Conservation (phyloP, 2,329 filamentous ascomycete genomes). For the Hypoxylon sp. region DNA sequence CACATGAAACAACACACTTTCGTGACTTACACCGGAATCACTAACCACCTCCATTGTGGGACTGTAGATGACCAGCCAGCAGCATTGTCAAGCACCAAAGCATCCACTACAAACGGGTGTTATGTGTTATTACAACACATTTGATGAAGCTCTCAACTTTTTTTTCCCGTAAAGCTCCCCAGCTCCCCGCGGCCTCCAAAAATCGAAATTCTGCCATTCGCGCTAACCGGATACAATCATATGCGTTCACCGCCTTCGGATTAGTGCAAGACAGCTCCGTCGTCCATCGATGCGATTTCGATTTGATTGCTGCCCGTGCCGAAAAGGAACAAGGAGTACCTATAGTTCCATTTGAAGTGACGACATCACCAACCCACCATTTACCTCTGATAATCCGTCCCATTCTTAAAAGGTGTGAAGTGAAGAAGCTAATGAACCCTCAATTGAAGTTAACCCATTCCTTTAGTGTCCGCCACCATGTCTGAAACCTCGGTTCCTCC, state of each 20-base stretch:
- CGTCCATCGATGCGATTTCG: conserved; percentile 26
- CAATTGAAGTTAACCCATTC: conserved; percentile 40
- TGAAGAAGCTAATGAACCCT: conserved; percentile 5
- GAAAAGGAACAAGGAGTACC: conserved; percentile 17
- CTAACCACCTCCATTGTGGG: conserved; percentile 46
- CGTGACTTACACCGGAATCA: conserved; percentile 25
- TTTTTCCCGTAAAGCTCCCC: too few relatives aligned
- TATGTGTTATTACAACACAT: too few relatives aligned
- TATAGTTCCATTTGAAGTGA: conserved; percentile 17
- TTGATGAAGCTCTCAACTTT: conserved; percentile 32
- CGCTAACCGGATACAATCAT: conserved; percentile 34
- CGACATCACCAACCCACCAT: conserved; percentile 23
- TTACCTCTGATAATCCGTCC: conserved; percentile 11
- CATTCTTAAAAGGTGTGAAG: conserved; percentile 34
- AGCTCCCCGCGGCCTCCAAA: conserved; percentile 45
- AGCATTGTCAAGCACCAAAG: conserved; percentile 40
- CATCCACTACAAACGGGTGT: conserved; percentile 7
- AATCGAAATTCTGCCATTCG: conserved; percentile 39
- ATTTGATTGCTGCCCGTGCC: conserved; percentile 28
- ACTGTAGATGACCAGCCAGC: conserved; percentile 25
- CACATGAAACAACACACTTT: neutral
- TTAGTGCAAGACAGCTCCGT: conserved; percentile 24
- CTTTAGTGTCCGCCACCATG: conserved; percentile 56
- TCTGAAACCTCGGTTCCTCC: conserved; percentile 65
- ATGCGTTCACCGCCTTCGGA: conserved; percentile 41